Evolutionary conservation across 306 rosid genomes (phyloP).

Genomic region (Cyclanthera cordifolia): DNA sequence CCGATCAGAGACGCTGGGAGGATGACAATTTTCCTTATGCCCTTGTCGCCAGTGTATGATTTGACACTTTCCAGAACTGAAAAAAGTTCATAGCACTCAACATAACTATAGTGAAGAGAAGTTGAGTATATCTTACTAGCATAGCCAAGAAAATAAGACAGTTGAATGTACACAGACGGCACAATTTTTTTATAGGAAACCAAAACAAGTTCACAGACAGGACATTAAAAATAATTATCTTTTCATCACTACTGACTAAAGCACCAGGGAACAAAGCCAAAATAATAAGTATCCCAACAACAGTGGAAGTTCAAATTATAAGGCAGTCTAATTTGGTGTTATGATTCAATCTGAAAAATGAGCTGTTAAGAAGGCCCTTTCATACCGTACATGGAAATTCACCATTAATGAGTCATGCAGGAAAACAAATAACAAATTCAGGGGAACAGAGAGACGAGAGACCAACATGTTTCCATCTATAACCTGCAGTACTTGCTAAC

Average conservation of each 20-base stretch:
- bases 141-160: not conserved
- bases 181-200: not conserved
- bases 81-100: slow-evolving; percentile 16
- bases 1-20: slow-evolving; percentile 23
- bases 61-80: slow-evolving; percentile 82
- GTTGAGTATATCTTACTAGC: not conserved
- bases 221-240: not conserved
- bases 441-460: not conserved
- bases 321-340: not conserved
- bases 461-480: not conserved
- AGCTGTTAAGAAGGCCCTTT: not conserved
- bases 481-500: not conserved
- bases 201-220: not conserved
- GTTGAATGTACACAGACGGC: not conserved
- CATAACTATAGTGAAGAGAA: not conserved
- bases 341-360: not conserved
- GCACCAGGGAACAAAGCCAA: not conserved
- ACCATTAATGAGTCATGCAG: not conserved
- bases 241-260: not conserved
- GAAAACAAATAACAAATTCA: not conserved
- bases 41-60: slow-evolving; percentile 91
- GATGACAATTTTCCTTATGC: slow-evolving; percentile 71
- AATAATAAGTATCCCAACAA: not conserved
- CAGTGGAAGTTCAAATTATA: not conserved
- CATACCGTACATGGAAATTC: not conserved